phyloP scores from a whole-genome alignment of 179 eudicot species.

The Spinacia oleracea region DNA sequence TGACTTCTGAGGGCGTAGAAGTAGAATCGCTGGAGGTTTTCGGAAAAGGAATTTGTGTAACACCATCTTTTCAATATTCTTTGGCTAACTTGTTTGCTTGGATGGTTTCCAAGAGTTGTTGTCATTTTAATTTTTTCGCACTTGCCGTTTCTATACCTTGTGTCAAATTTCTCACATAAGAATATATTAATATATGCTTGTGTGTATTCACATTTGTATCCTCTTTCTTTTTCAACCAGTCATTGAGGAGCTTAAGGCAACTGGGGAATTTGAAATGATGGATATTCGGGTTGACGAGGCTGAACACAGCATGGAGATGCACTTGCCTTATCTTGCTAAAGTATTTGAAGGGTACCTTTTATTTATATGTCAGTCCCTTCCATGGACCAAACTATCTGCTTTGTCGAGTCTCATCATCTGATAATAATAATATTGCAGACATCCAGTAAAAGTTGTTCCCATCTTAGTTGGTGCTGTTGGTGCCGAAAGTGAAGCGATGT shows the following conservation, averaged over 20 bases:
- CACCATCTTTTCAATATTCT: background rate
- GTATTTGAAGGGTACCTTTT: constrained; percentile 77
- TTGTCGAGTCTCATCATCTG: constrained; percentile 22
- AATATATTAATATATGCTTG: background rate
- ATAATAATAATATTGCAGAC: constrained; percentile 43
- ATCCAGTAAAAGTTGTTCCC: constrained; percentile 80
- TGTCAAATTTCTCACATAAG: background rate
- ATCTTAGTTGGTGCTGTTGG: constrained; percentile 88
- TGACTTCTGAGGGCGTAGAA: too few relatives aligned
- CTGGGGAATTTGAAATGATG: constrained; percentile 88
- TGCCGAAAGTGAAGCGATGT: constrained; percentile 79
- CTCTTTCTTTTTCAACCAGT: constrained; percentile 38
- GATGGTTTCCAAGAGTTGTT: background rate
- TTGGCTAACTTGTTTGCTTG: background rate
- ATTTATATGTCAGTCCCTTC: background rate
- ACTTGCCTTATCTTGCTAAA: constrained; percentile 97
- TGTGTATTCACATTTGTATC: background rate
- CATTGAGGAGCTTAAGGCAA: constrained; percentile 78
- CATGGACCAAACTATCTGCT: constrained; percentile 9
- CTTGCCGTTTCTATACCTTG: background rate
- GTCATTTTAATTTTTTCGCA: background rate
- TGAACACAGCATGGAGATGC: constrained; percentile 99
- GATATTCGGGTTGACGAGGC: constrained; percentile 91
- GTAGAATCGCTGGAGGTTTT: background rate
- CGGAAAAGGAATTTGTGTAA: background rate